Percentiles rank a stretch among this genome's conserved stretches.
Conservation (phyloP, 768 basidiomycete genomes). For the Podaxis sp. region DNA sequence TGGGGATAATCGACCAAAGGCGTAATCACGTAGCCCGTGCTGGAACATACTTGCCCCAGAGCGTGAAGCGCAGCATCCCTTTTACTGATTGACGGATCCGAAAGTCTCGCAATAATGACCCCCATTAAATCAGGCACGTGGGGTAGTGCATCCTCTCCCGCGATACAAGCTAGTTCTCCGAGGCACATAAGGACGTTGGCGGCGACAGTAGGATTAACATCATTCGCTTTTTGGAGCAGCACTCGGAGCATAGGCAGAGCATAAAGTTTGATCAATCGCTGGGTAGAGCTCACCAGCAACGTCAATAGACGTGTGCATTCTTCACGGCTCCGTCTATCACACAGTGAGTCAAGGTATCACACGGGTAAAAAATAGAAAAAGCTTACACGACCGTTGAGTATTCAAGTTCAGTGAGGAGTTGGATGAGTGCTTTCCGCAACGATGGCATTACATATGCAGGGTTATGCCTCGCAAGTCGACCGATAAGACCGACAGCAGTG, state of each 20-base stretch:
- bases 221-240: slow-evolving; percentile 85
- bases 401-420: slow-evolving; percentile 94
- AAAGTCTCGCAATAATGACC: slow-evolving; percentile 83
- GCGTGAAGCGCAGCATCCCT: slow-evolving; percentile 94
- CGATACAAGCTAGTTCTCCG: slow-evolving; percentile 90
- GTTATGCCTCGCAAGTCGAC: slow-evolving; percentile 91
- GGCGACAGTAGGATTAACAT: slow-evolving; percentile 83
- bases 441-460: slow-evolving; percentile 99
- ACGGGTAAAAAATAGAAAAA: background rate
- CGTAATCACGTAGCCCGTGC: slow-evolving; percentile 91
- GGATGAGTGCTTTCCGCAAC: slow-evolving; percentile 91
- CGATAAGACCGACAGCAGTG: slow-evolving; percentile 88
- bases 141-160: slow-evolving; percentile 85
- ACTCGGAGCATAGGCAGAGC: slow-evolving; percentile 93
- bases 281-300: slow-evolving; percentile 86
- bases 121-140: slow-evolving; percentile 88
- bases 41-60: slow-evolving; percentile 92
- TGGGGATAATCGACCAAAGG: slow-evolving; percentile 92
- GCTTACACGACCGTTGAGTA: slow-evolving; percentile 81
- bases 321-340: slow-evolving; percentile 76
- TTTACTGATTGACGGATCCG: slow-evolving; percentile 87
- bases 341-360: slow-evolving; percentile 10
- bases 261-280: slow-evolving; percentile 94
- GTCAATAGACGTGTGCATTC: slow-evolving; percentile 92
- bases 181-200: slow-evolving; percentile 93